Evolutionary conservation across 768 basidiomycete genomes (phyloP).

Genomic region (Solioccasus polychromus): DNA sequence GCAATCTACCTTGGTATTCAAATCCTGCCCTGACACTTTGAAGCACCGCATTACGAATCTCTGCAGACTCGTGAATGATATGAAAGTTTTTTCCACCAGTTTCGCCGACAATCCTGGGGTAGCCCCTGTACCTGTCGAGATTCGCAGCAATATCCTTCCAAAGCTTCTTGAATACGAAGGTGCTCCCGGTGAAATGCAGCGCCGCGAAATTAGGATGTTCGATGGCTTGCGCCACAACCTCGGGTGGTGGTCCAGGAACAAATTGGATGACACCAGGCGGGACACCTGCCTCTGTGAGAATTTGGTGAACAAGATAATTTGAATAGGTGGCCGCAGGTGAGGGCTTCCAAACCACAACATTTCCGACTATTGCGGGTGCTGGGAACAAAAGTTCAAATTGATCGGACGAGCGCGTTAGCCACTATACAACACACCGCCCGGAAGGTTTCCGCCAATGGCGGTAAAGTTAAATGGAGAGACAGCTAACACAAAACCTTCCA

Average conservation of each 20-base stretch:
- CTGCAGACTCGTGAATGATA: slow-evolving; percentile 82
- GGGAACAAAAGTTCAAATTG: slow-evolving; percentile 3
- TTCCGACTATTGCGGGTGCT: slow-evolving; percentile 93
- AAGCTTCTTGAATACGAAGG: slow-evolving; percentile 88
- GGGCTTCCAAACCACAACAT: slow-evolving; percentile 96
- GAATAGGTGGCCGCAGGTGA: slow-evolving; percentile 94
- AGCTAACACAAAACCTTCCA: slow-evolving; percentile 98
- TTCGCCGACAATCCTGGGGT: slow-evolving; percentile 96
- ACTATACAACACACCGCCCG: slow-evolving; percentile 47
- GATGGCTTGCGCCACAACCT: slow-evolving; percentile 84
- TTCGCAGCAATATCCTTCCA: slow-evolving; percentile 96
- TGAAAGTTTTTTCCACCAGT: slow-evolving; percentile 99
- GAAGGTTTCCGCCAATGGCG: slow-evolving; percentile 95
- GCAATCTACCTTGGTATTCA: slow-evolving; percentile 81
- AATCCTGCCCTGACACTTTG: slow-evolving; percentile 88
- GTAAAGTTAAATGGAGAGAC: slow-evolving; percentile 99
- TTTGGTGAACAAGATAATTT: slow-evolving; percentile 89
- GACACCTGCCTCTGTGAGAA: slow-evolving; percentile 90
- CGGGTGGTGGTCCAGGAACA: slow-evolving; percentile 83
- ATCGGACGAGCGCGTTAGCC: not conserved
- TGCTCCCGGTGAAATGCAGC: slow-evolving; percentile 96
- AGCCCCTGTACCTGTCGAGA: slow-evolving; percentile 81
- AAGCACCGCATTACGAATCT: slow-evolving; percentile 83
- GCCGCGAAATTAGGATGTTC: slow-evolving; percentile 77
- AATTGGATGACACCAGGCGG: slow-evolving; percentile 97